Evolutionary conservation across 148 eudicot species (phyloP).

Genomic region (Vaccinium myrtillus): DNA sequence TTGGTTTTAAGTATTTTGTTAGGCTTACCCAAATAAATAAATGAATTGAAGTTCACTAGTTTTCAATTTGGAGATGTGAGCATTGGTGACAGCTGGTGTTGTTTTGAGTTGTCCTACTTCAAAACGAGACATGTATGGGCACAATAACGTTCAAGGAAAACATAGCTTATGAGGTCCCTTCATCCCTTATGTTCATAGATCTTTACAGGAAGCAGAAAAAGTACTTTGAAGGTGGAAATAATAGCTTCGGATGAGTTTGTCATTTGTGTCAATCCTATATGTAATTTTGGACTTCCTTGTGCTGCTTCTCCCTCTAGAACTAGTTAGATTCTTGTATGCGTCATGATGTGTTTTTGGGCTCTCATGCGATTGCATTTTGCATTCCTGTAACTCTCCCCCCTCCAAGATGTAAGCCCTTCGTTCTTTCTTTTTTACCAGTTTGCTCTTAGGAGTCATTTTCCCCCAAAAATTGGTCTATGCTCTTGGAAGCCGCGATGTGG

Average conservation of each 20-base stretch:
- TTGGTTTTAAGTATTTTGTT: background rate
- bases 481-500: background rate
- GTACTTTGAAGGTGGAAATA: background rate
- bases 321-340: background rate
- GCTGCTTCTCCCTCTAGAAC: background rate
- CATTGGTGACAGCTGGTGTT: background rate
- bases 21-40: too few relatives aligned
- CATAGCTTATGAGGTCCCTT: background rate
- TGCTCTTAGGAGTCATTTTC: background rate
- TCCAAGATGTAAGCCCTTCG: background rate
- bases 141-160: background rate
- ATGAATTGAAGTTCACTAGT: background rate
- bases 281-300: background rate
- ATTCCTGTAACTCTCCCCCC: background rate
- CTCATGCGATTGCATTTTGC: background rate
- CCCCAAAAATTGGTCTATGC: too few relatives aligned
- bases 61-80: constrained; percentile 1
- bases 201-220: background rate
- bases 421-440: background rate
- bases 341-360: background rate
- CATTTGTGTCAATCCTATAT: background rate
- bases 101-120: background rate
- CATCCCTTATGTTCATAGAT: too few relatives aligned
- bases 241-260: background rate
- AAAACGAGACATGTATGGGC: background rate